Conservation (phyloP, 2,329 filamentous ascomycete genomes). For the Colletotrichum agaves region DNA sequence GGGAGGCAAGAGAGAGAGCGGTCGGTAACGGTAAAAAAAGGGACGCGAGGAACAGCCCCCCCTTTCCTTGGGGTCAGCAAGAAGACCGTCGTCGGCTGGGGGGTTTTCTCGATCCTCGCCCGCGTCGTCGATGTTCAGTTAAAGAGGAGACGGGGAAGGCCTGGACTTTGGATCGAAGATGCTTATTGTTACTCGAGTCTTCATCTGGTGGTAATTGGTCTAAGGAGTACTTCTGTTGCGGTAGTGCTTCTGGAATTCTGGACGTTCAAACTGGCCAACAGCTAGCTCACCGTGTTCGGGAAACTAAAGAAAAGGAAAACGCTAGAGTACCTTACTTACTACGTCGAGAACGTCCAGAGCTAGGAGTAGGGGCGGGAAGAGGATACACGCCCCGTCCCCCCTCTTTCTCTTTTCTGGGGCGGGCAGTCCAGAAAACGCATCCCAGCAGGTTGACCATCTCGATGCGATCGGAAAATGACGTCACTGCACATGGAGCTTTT, state of each 20-base stretch:
- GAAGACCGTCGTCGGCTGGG: neutral
- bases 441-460: slow-evolving; percentile 32
- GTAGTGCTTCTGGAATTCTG: slow-evolving; percentile 11
- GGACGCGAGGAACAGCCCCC: no score
- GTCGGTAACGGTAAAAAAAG: neutral
- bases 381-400: slow-evolving; percentile 17
- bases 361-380: slow-evolving; percentile 3
- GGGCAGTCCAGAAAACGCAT: neutral
- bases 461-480: slow-evolving; percentile 35
- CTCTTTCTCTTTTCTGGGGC: neutral
- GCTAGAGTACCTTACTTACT: neutral
- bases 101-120: slow-evolving; percentile 28
- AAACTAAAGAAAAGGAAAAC: slow-evolving; percentile 14
- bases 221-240: neutral
- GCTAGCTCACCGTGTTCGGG: slow-evolving; percentile 2
- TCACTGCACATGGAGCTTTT: slow-evolving; percentile 5
- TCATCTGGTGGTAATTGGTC: neutral
- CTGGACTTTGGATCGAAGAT: slow-evolving; percentile 24
- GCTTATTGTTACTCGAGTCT: neutral
- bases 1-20: neutral
- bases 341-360: slow-evolving; percentile 3
- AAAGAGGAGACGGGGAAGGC: slow-evolving; percentile 16
- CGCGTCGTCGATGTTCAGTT: slow-evolving; percentile 27
- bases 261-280: slow-evolving; percentile 22
- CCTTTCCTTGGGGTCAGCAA: neutral